A percentile compares a stretch with the other conserved stretches of the same genome.
These are phyloP conservation scores for Cordyceps javanica DNA, from an alignment of 2,329 filamentous ascomycete species.

Conservation along the genomic window DNA sequence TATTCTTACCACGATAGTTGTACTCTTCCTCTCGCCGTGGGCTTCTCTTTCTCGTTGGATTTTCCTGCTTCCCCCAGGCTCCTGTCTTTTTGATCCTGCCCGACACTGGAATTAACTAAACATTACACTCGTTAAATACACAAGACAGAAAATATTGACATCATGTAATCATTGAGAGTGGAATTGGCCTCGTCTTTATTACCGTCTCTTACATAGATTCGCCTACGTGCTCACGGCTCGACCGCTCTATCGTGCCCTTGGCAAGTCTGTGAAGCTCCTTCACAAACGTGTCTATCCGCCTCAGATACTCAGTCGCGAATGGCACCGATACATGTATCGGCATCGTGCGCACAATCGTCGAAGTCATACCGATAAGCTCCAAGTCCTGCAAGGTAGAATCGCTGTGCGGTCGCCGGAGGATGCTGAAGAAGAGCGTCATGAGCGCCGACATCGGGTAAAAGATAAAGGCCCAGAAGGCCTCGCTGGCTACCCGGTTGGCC, in stretches of 20 bases:
- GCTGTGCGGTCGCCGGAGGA: conserved; percentile 42
- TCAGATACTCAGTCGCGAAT: conserved; percentile 34
- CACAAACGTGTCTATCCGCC: conserved; percentile 36
- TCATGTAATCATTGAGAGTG: neutral
- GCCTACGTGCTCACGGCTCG: neutral
- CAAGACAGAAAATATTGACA: neutral
- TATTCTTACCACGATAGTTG: too few relatives aligned
- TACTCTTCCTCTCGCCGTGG: too few relatives aligned
- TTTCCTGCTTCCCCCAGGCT: too few relatives aligned
- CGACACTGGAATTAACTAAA: neutral
- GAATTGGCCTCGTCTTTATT: neutral
- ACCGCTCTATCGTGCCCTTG: conserved; percentile 31
- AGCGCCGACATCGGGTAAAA: conserved; percentile 52
- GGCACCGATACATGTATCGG: conserved; percentile 22
- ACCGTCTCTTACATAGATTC: neutral
- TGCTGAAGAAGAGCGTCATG: conserved; percentile 48
- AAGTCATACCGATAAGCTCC: conserved; percentile 36
- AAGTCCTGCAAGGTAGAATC: conserved; percentile 39
- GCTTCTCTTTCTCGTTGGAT: neutral
- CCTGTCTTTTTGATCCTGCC: too few relatives aligned
- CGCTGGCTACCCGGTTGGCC: conserved; percentile 34
- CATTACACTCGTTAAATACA: neutral
- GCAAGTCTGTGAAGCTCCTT: conserved; percentile 37
- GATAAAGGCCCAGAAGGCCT: conserved; percentile 47
- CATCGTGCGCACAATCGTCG: conserved; percentile 37